Base-by-base conservation (phyloP, 1,284 basidiomycete species). In the Cryptococcus sp. region DNA sequence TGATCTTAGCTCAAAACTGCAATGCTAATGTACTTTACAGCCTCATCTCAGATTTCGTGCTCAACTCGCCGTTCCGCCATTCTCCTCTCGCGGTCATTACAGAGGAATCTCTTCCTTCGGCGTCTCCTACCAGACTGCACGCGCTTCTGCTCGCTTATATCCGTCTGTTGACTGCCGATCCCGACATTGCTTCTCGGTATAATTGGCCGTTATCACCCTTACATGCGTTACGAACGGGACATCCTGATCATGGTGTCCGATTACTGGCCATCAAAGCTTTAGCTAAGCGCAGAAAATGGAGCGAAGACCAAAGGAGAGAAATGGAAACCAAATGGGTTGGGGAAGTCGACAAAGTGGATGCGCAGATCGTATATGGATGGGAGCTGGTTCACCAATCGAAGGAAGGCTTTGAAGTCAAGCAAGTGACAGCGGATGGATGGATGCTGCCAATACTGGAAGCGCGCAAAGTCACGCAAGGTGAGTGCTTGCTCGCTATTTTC, bases 191-290 rank as follows among this genome's bases (percentile, higher is more conserved):
- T 1, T 63, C 73, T 13, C 78, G 83, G 17, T 77, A 86, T n/a
- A 69, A 78, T 47, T 93, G 91, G 90, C 80, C 89, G 0, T 72
- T 86, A 22, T 77, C 81, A 0, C 83, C 84, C 15, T 80, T 78
- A 70, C 83, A 40, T 41, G 48, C 54, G 1, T 59, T 78, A 3
- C 69, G 76, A 13, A 63, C 61, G 1, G 77, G 82, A 19, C 81
- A 86, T 66, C 77, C 85, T 4, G 86, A 93, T 69, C 67, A 76
- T 40, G 88, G 85, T 0, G 83, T 86, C 10, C 83, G 85, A 17
- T 81, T 89, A 39, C 79, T 94, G 19, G 86, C 91, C 7, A 86
- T 93, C 44, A 83, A 85, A 22, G 89, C 89, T 64, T 89, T 91
- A 72, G 83, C 88, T 0, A 73, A 87, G 52, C 87, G 91, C 67